These are phyloP conservation scores for Talaromyces funiculosus DNA, from an alignment of 2,329 filamentous ascomycete genomes.

Conservation along the genomic window DNA sequence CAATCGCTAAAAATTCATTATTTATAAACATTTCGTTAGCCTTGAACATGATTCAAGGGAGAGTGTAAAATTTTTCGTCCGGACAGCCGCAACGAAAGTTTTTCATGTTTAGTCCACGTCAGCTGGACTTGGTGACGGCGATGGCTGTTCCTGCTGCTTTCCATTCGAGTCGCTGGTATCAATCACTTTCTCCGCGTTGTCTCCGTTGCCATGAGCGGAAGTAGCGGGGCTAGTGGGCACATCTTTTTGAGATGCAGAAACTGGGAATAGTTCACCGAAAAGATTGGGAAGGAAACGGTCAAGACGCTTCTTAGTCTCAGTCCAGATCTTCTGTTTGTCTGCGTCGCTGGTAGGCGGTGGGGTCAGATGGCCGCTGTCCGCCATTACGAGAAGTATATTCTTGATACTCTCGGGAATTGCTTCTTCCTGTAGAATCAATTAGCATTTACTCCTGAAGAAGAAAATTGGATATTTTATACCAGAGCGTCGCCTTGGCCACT, in stretches of 20 bases:
- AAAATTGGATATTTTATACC: constrained; percentile 47
- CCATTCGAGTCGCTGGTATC: background rate
- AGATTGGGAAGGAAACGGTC: constrained; percentile 57
- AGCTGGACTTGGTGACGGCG: constrained; percentile 6
- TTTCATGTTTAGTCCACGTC: constrained; percentile 8
- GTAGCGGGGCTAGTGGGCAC: background rate
- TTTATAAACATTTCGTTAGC: constrained; percentile 6
- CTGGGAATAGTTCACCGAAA: constrained; percentile 55
- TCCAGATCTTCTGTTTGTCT: constrained; percentile 53
- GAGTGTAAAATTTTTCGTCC: background rate
- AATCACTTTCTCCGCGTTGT: background rate
- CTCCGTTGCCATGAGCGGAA: background rate
- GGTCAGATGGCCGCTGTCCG: constrained; percentile 76
- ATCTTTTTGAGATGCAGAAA: constrained; percentile 4
- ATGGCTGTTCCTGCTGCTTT: background rate
- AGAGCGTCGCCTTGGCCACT: constrained; percentile 86
- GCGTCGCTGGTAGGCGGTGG: constrained; percentile 57
- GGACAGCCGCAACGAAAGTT: background rate
- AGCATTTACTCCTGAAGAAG: background rate
- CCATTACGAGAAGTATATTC: constrained; percentile 94
- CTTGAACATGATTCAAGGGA: background rate
- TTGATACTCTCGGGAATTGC: constrained; percentile 93
- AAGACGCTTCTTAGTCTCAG: constrained; percentile 55
- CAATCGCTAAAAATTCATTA: background rate
- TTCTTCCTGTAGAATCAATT: constrained; percentile 62